phyloP scores from a whole-genome alignment of 176 grass and related monocot species.

The Sorghum bicolor region DNA sequence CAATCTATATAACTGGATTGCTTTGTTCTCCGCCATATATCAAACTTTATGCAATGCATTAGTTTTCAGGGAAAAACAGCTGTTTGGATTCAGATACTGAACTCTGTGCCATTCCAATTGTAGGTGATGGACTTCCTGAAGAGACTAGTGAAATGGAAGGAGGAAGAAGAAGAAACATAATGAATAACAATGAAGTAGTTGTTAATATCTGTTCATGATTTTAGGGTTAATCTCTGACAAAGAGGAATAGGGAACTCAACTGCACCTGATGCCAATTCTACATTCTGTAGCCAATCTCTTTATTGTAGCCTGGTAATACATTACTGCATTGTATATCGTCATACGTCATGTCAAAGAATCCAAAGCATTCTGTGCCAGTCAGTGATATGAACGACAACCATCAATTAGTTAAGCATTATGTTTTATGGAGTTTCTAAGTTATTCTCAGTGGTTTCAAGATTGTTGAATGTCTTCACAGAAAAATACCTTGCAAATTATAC shows the following conservation, averaged over 20 bases:
- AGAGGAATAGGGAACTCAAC: constrained; percentile 1
- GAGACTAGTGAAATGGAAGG: constrained; percentile 45
- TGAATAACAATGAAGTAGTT: constrained; percentile 12
- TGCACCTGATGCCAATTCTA: background rate
- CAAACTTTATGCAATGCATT: background rate
- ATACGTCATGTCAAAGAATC: constrained; percentile 14
- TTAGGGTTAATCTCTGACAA: constrained; percentile 16
- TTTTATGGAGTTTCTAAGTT: background rate
- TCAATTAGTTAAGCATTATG: background rate
- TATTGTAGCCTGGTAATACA: background rate
- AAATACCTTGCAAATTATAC: background rate
- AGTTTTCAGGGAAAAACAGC: background rate
- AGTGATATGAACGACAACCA: background rate
- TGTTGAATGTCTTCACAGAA: background rate
- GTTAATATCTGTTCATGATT: background rate
- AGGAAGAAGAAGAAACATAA: constrained; percentile 33
- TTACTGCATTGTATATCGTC: background rate
- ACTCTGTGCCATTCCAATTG: background rate
- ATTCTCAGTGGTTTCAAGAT: background rate
- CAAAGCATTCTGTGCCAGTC: background rate
- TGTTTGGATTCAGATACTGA: background rate
- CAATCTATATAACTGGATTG: background rate
- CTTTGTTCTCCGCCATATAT: background rate
- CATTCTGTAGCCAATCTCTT: background rate
- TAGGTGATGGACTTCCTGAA: constrained; percentile 47